Evolutionary conservation across 495 filamentous ascomycete species (phyloP).

Genomic region (Pseudevernia furfuracea): DNA sequence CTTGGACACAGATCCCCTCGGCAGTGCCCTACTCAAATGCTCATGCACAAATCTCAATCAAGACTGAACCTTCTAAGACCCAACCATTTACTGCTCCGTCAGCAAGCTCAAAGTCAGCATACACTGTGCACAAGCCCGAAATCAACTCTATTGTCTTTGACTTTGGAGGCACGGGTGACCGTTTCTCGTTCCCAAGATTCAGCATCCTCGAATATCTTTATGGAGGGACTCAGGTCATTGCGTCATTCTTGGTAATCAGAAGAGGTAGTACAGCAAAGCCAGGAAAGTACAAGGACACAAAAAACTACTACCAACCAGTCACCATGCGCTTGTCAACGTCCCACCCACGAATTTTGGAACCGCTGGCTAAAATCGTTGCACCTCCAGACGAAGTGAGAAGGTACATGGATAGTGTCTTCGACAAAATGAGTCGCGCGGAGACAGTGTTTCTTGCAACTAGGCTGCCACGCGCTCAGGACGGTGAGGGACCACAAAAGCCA

Average conservation of each 20-base stretch:
- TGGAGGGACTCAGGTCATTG: constrained; percentile 41
- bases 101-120: constrained; percentile 5
- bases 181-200: constrained; percentile 82
- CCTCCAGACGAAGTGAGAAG: constrained; percentile 67
- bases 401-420: constrained; percentile 82
- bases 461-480: constrained; percentile 18
- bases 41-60: constrained; percentile 26
- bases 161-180: constrained; percentile 73
- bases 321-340: constrained; percentile 67
- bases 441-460: constrained; percentile 20
- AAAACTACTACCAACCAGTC: constrained; percentile 85
- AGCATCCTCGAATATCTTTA: constrained; percentile 68
- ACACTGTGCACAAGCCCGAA: constrained; percentile 39
- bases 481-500: constrained; percentile 2
- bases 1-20: constrained; percentile 21
- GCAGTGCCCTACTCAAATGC: constrained; percentile 22
- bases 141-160: constrained; percentile 75
- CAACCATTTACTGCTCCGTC: constrained; percentile 13
- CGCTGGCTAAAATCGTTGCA: constrained; percentile 69
- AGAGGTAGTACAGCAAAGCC: constrained; percentile 40
- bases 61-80: constrained; percentile 20
- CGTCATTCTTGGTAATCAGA: constrained; percentile 45
- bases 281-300: constrained; percentile 33
- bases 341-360: constrained; percentile 57
- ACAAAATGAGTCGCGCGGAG: constrained; percentile 30